Conservation (phyloP, 2,329 filamentous ascomycete species). For the Trichoderma cornu-damae region DNA sequence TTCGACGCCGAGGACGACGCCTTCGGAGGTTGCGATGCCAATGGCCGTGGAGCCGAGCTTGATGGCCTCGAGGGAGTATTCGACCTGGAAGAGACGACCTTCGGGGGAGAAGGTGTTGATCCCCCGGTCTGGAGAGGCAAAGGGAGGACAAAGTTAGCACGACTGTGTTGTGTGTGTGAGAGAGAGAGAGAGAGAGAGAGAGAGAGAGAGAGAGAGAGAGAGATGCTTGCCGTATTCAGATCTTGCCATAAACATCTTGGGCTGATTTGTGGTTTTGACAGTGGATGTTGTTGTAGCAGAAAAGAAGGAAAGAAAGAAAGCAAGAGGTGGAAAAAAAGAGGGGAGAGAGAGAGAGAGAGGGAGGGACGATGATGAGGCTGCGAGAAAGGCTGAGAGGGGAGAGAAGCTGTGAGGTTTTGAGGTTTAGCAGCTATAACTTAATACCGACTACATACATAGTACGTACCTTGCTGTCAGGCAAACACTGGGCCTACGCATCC, state of each 20-base stretch:
- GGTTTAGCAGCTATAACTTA: neutral
- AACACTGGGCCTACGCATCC: constrained; percentile 37
- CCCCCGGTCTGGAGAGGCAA: constrained; percentile 68
- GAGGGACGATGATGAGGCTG: constrained; percentile 16
- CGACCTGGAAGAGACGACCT: constrained; percentile 99
- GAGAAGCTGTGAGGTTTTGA: neutral
- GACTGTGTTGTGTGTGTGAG: neutral
- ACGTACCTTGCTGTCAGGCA: constrained; percentile 32
- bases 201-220: constrained; percentile 25
- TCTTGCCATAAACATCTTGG: constrained; percentile 99
- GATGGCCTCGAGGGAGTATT: constrained; percentile 99
- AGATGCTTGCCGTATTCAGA: constrained; percentile 78
- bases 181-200: neutral
- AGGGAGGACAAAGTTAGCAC: constrained; percentile 18
- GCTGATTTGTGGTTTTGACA: constrained; percentile 34
- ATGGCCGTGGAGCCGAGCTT: constrained; percentile 98
- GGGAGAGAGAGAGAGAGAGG: constrained; percentile 17
- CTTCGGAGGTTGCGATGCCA: constrained; percentile 90
- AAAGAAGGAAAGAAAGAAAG: neutral
- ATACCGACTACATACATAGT: no score
- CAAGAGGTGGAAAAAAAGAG: neutral
- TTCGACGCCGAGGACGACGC: constrained; percentile 94
- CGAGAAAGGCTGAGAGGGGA: constrained; percentile 22
- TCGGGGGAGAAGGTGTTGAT: constrained; percentile 99
- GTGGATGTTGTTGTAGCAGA: neutral